These are phyloP conservation scores for Fusarium palustre DNA, from an alignment of 2,329 filamentous ascomycete species.

Conservation along the genomic window DNA sequence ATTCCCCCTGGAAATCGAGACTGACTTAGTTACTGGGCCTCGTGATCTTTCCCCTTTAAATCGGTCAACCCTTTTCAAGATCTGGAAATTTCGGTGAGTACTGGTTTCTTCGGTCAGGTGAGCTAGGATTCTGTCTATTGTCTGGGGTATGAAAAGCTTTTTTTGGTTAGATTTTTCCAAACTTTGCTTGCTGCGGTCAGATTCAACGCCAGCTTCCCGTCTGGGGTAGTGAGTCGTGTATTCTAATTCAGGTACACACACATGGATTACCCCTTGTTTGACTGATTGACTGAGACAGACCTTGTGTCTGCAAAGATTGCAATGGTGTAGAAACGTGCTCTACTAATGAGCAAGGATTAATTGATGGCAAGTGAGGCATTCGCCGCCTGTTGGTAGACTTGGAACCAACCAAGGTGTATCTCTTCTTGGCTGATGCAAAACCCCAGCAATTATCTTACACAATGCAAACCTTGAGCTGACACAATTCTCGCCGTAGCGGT, in stretches of 20 bases:
- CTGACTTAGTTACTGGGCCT: slow-evolving; percentile 29
- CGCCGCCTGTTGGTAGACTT: slow-evolving; percentile 13
- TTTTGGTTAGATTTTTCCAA: slow-evolving; percentile 28
- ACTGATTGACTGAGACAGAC: not conserved
- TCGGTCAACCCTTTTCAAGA: slow-evolving; percentile 33
- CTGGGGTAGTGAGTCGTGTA: slow-evolving; percentile 41
- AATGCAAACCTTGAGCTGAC: slow-evolving; percentile 40
- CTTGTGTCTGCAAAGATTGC: slow-evolving; percentile 21
- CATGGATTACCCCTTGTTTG: not conserved
- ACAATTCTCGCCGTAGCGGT: slow-evolving; percentile 27
- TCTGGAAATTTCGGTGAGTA: slow-evolving; percentile 45
- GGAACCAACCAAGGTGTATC: slow-evolving; percentile 29
- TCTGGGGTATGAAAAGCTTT: slow-evolving; percentile 25
- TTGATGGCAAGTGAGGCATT: slow-evolving; percentile 17
- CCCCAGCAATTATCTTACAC: slow-evolving; percentile 43
- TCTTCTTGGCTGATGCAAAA: slow-evolving; percentile 39
- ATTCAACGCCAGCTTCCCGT: slow-evolving; percentile 33
- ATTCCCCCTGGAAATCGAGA: slow-evolving; percentile 27
- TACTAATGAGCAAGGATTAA: slow-evolving; percentile 17
- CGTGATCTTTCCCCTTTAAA: slow-evolving; percentile 41
- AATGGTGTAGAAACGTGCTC: slow-evolving; percentile 16
- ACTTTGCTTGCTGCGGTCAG: slow-evolving; percentile 21
- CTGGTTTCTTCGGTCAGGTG: slow-evolving; percentile 40
- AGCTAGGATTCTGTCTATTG: slow-evolving; percentile 25
- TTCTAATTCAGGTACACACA: slow-evolving; percentile 21